Conservation (phyloP, 495 filamentous ascomycete species). For the Podospora didyma region DNA sequence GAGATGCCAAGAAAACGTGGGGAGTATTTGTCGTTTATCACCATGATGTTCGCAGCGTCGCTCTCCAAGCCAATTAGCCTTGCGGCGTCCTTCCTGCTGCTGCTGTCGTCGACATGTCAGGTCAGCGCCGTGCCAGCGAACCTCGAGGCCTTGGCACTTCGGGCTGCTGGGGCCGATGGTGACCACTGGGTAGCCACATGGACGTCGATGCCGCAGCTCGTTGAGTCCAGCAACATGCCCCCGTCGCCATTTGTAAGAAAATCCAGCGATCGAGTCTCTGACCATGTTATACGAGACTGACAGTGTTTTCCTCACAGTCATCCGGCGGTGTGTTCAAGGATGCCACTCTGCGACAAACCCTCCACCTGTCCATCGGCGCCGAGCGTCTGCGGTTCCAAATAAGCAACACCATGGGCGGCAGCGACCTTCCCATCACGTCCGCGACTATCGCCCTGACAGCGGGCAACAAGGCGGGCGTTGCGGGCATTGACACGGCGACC, state of each 20-base stretch:
- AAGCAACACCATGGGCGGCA: constrained; percentile 64
- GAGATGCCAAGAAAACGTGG: not conserved
- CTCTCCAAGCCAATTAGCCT: not conserved
- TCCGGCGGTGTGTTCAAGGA: constrained; percentile 38
- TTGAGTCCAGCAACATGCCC: constrained; percentile 59
- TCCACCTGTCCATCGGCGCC: constrained; percentile 54
- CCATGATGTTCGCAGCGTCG: constrained; percentile 5
- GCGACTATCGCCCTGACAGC: constrained; percentile 54
- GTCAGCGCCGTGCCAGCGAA: constrained; percentile 4
- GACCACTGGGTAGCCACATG: constrained; percentile 63
- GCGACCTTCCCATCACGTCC: constrained; percentile 56
- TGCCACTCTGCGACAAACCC: constrained; percentile 64
- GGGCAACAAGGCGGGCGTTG: constrained; percentile 46
- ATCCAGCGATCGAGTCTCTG: not conserved
- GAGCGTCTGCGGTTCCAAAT: constrained; percentile 58
- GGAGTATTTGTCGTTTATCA: not conserved
- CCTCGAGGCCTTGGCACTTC: not conserved
- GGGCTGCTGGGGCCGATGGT: constrained; percentile 4
- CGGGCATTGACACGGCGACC: constrained; percentile 46
- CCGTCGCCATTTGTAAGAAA: constrained; percentile 54
- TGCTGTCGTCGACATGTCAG: constrained; percentile 6
- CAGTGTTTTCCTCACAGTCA: constrained; percentile 4
- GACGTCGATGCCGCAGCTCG: constrained; percentile 64
- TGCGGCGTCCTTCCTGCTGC: not conserved
- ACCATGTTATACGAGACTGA: not conserved